Conservation (phyloP, 2,329 filamentous ascomycete species). For the Claviceps sorghi region DNA sequence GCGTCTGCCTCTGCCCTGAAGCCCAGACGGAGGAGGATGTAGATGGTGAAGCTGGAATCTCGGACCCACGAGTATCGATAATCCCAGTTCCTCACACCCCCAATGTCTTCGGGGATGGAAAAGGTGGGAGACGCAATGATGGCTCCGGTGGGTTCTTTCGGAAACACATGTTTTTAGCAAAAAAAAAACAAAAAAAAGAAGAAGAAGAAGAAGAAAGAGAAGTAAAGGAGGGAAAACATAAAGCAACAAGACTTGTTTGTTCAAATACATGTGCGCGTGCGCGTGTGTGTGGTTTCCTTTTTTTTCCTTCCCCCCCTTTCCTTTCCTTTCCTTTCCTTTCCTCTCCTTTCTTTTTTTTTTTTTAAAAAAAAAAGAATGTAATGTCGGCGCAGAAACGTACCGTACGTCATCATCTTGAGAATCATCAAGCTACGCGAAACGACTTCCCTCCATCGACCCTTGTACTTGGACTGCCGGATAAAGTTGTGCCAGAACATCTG, state of each 20-base stretch:
- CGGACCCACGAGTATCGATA: conserved; percentile 69
- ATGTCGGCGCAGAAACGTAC: conserved; percentile 10
- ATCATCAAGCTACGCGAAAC: conserved; percentile 58
- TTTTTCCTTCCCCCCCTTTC: too few species aligned
- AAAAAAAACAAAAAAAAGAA: neutral
- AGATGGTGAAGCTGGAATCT: conserved; percentile 64
- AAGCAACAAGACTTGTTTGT: too few species aligned
- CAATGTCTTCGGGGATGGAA: conserved; percentile 60
- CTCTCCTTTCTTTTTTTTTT: too few species aligned
- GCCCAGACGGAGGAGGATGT: conserved; percentile 61
- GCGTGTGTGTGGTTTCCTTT: neutral
- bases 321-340: neutral
- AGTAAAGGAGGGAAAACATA: too few species aligned
- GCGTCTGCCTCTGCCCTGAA: conserved; percentile 63
- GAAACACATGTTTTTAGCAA: neutral
- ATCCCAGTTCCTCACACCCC: conserved; percentile 53
- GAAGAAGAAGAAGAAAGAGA: neutral
- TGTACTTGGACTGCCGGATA: conserved; percentile 56
- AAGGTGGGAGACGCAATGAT: conserved; percentile 67
- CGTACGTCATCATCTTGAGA: conserved; percentile 59
- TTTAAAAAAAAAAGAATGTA: too few species aligned
- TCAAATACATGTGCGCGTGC: too few species aligned
- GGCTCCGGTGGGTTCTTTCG: conserved; percentile 54
- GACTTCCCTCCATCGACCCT: conserved; percentile 58
- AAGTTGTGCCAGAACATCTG: conserved; percentile 61